Conservation (phyloP, 2,329 filamentous ascomycete species). For the Aspergillus glaucus region DNA sequence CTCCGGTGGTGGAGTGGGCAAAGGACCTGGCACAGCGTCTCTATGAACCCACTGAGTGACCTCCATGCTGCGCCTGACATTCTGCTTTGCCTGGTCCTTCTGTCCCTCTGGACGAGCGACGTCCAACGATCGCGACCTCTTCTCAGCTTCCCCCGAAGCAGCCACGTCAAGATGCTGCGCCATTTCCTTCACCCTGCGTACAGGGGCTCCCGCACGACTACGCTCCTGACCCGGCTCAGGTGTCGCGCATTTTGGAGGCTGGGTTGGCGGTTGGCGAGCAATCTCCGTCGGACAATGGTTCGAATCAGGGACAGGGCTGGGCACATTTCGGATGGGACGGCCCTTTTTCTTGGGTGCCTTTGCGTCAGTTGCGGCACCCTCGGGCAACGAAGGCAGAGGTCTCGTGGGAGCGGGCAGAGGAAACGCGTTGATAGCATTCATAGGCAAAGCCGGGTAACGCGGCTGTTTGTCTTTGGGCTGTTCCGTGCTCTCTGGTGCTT, state of each 20-base stretch:
- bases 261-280: background rate
- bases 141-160: background rate
- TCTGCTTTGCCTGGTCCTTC: background rate
- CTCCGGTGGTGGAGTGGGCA: conserved; percentile 17
- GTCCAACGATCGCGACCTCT: background rate
- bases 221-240: conserved; percentile 1
- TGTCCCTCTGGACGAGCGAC: background rate
- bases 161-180: conserved; percentile 4
- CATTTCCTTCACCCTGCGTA: conserved; percentile 23
- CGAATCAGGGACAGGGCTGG: background rate
- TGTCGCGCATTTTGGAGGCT: no score
- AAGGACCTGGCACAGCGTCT: conserved; percentile 16
- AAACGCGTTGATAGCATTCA: conserved; percentile 24
- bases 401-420: conserved; percentile 30
- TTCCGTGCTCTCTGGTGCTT: background rate
- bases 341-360: background rate
- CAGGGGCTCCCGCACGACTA: conserved; percentile 21
- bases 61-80: background rate
- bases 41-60: conserved; percentile 6
- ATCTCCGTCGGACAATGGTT: background rate
- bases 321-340: background rate
- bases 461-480: conserved; percentile 3
- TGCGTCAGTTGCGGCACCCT: background rate
- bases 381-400: conserved; percentile 29
- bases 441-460: conserved; percentile 19